A percentile compares a stretch with the other conserved stretches of the same genome.
phyloP scores from a whole-genome alignment of 345 rosid species.

The Toxicodendron radicans region DNA sequence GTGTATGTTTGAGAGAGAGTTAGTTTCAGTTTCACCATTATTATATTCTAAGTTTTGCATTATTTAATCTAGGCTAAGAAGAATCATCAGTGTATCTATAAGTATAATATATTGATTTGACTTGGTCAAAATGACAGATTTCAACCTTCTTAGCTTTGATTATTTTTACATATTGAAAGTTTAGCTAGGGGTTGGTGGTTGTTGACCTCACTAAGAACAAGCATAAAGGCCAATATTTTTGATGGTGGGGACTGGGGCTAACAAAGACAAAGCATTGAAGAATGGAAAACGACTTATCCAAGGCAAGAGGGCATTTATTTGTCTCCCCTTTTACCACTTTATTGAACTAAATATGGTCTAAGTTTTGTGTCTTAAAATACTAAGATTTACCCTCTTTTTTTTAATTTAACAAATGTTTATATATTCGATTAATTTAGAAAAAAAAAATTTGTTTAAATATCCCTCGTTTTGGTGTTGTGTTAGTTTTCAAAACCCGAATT shows the following conservation, averaged over 20 bases:
- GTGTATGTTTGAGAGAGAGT: constrained; percentile 1
- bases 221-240: constrained; percentile 1
- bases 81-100: constrained; percentile 6
- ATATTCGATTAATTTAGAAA: too few relatives aligned
- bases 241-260: background rate
- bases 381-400: too few relatives aligned
- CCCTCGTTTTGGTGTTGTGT: too few relatives aligned
- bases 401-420: too few relatives aligned
- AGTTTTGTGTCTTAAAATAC: too few relatives aligned
- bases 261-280: background rate
- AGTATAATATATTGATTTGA: constrained; percentile 17
- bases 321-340: background rate
- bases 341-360: background rate
- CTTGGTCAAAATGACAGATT: constrained; percentile 28
- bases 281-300: constrained; percentile 10
- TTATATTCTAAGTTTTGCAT: constrained; percentile 12
- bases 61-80: constrained; percentile 15
- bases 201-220: constrained; percentile 12
- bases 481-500: too few relatives aligned
- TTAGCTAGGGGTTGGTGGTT: background rate
- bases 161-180: background rate
- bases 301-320: background rate
- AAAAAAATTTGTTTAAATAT: too few relatives aligned
- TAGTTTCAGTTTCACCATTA: background rate
- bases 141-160: background rate